A percentile compares a stretch with the other conserved stretches of the same genome.
Evolutionary conservation across 2,329 filamentous ascomycete genomes (phyloP).

Genomic region (Paecilomyces dactylethromorphus): DNA sequence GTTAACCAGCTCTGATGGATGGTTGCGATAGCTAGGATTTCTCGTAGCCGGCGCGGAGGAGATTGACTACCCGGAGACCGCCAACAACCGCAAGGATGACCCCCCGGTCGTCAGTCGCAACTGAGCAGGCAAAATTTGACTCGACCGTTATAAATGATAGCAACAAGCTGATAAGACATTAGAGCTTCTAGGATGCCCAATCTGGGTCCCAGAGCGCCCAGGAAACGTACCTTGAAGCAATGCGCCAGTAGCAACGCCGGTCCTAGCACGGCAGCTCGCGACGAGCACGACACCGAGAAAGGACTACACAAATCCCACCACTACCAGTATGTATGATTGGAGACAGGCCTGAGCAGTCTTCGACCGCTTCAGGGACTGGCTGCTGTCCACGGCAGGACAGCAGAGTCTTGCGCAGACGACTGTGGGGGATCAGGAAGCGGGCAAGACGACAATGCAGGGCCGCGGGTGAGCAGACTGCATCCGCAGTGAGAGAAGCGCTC

Average conservation of each 20-base stretch:
- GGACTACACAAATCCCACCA: neutral
- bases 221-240: conserved; percentile 31
- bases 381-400: neutral
- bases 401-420: conserved; percentile 11
- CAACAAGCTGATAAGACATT: conserved; percentile 7
- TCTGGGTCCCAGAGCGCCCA: neutral
- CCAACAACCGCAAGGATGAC: neutral
- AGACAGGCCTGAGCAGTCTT: neutral
- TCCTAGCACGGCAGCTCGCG: conserved; percentile 25
- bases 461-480: conserved; percentile 26
- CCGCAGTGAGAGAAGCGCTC: conserved; percentile 12
- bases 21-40: conserved; percentile 13
- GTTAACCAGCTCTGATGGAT: conserved; percentile 3
- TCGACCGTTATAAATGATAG: conserved; percentile 1
- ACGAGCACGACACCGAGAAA: conserved; percentile 4
- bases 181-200: neutral
- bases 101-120: neutral
- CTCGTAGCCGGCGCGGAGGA: conserved; percentile 33
- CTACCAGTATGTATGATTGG: neutral
- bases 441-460: conserved; percentile 25
- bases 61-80: conserved; percentile 22
- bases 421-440: conserved; percentile 25
- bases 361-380: neutral
- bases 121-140: neutral
- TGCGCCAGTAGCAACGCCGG: conserved; percentile 27